Percentiles rank a stretch among this genome's conserved stretches.
Conservation (phyloP, 306 rosid genomes). For the Glycine latifolia region DNA sequence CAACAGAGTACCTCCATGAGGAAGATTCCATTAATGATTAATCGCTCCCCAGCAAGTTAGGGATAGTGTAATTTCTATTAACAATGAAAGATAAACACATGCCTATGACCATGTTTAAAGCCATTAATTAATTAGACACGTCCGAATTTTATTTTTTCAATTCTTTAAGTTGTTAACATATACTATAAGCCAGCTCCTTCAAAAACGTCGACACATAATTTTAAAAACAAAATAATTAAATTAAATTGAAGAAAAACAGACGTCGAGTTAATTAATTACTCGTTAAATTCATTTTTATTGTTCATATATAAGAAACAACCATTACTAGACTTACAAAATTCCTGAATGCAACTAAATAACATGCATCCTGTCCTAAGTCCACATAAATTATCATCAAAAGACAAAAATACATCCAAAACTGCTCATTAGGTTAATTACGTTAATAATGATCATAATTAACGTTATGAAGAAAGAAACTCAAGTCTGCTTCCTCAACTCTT, state of each 20-base stretch:
- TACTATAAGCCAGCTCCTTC: not conserved
- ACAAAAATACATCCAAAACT: constrained; percentile 32
- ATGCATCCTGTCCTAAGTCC: constrained; percentile 26
- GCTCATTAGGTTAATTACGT: not conserved
- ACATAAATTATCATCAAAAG: too few relatives aligned
- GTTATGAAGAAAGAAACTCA: not conserved
- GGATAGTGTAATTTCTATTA: too few relatives aligned
- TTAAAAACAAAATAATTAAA: not conserved
- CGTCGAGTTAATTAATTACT: not conserved
- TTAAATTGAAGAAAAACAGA: not conserved
- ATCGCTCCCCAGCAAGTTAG: too few relatives aligned
- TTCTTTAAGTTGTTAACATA: not conserved
- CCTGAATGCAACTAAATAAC: constrained; percentile 31
- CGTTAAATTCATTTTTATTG: not conserved
- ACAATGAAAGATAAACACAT: too few relatives aligned
- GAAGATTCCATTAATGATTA: constrained; percentile 23
- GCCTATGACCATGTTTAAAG: too few relatives aligned
- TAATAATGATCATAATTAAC: too few relatives aligned
- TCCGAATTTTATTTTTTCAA: not conserved
- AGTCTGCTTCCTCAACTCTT: constrained; percentile 59
- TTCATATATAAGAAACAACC: constrained; percentile 1
- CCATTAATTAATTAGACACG: too few relatives aligned
- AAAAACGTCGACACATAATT: not conserved
- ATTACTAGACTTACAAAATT: constrained; percentile 19
- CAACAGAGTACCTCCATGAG: not conserved